phyloP scores from a whole-genome alignment of 1,139 yeast genomes.

The Yamadazyma sp. region DNA sequence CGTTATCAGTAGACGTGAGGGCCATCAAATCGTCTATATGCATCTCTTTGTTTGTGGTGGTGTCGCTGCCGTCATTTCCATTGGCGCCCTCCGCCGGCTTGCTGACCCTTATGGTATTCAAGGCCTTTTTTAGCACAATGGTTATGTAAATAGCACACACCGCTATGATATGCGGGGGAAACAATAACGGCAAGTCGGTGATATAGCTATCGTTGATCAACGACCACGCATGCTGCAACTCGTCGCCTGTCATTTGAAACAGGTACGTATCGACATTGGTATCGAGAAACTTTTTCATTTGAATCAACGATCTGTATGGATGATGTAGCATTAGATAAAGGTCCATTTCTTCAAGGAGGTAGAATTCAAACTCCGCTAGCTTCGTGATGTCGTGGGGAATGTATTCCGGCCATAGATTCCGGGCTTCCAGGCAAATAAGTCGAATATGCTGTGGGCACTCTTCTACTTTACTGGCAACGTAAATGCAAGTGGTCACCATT shows the following conservation, averaged over 20 bases:
- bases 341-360: slow-evolving; percentile 85
- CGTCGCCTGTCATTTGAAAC: slow-evolving; percentile 57
- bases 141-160: slow-evolving; percentile 77
- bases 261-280: slow-evolving; percentile 27
- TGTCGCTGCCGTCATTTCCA: background rate
- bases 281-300: slow-evolving; percentile 50
- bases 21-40: slow-evolving; percentile 44
- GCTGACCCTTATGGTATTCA: slow-evolving; percentile 15
- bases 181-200: slow-evolving; percentile 77
- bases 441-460: slow-evolving; percentile 95
- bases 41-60: slow-evolving; percentile 15
- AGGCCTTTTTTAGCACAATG: slow-evolving; percentile 50
- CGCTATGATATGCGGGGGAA: slow-evolving; percentile 92
- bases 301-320: slow-evolving; percentile 77
- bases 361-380: slow-evolving; percentile 95
- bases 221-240: slow-evolving; percentile 85
- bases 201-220: slow-evolving; percentile 86
- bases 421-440: slow-evolving; percentile 77
- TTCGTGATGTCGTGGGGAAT: slow-evolving; percentile 90
- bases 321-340: slow-evolving; percentile 81
- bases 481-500: slow-evolving; percentile 79
- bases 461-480: slow-evolving; percentile 89
- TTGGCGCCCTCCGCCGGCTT: too few species aligned
- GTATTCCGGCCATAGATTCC: slow-evolving; percentile 92
- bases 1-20: slow-evolving; percentile 21